phyloP scores from a whole-genome alignment of 805 yeast species.

The Jamesozyma gamospora region DNA sequence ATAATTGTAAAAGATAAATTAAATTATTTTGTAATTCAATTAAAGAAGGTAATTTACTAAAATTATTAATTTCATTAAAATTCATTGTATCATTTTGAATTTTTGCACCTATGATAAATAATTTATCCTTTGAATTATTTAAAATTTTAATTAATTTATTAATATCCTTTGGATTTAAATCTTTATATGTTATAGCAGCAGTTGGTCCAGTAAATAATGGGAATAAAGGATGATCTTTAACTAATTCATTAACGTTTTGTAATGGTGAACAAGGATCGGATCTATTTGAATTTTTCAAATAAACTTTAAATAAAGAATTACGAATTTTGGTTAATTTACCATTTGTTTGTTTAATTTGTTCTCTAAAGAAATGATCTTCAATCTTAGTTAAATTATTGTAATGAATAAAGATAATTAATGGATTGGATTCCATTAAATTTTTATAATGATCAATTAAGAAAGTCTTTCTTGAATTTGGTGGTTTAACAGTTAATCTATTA shows the following conservation, averaged over 20 bases:
- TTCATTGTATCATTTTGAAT: constrained; percentile 50
- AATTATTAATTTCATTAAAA: constrained; percentile 42
- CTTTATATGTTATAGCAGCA: constrained; percentile 60
- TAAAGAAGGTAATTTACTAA: constrained; percentile 65
- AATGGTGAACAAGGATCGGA: constrained; percentile 59
- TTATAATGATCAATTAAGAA: constrained; percentile 75
- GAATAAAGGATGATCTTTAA: constrained; percentile 52
- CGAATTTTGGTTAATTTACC: constrained; percentile 62
- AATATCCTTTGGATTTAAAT: constrained; percentile 61
- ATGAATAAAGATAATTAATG: constrained; percentile 70
- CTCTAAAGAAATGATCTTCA: constrained; percentile 58
- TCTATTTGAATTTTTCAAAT: constrained; percentile 58
- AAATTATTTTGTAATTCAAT: constrained; percentile 70
- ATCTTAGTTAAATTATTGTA: constrained; percentile 67
- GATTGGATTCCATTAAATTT: constrained; percentile 52
- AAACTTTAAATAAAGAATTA: constrained; percentile 61
- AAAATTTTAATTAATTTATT: constrained; percentile 51
- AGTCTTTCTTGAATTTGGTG: constrained; percentile 68
- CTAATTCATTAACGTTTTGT: constrained; percentile 29
- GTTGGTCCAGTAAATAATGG: constrained; percentile 78
- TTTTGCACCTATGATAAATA: constrained; percentile 79
- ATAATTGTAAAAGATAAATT: constrained; percentile 68
- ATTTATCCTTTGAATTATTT: constrained; percentile 59
- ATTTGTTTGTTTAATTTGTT: constrained; percentile 53
- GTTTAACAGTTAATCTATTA: constrained; percentile 43